Conservation (phyloP, 139 green algal genomes). For the Raphidocelis subcapitata region DNA sequence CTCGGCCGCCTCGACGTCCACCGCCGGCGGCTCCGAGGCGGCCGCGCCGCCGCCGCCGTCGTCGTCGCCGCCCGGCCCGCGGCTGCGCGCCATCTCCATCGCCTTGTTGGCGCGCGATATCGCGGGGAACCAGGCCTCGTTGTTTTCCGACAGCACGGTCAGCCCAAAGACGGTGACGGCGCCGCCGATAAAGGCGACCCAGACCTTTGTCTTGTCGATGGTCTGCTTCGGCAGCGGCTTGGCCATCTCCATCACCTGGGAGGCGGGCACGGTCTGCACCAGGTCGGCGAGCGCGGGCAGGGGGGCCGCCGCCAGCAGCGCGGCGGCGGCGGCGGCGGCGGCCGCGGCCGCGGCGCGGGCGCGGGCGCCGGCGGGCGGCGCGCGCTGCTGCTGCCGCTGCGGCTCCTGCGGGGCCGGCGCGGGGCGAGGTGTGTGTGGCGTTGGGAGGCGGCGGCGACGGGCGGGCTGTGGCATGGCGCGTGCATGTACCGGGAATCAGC, state of each 20-base stretch:
- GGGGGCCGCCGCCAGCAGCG: too few relatives aligned
- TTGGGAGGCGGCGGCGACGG: neutral
- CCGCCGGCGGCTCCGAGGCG: neutral
- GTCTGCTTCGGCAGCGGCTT: conserved; percentile 62
- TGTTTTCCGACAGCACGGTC: conserved; percentile 74
- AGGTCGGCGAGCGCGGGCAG: neutral
- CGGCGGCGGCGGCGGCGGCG: too few relatives aligned
- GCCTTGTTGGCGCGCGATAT: conserved; percentile 75
- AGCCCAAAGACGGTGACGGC: conserved; percentile 62
- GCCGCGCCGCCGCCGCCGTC: neutral
- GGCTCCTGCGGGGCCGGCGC: conserved; percentile 2
- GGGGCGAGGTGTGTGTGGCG: neutral
- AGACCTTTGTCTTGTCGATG: conserved; percentile 71
- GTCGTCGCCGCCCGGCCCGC: neutral
- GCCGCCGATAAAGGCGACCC: conserved; percentile 63
- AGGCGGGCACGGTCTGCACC: conserved; percentile 54
- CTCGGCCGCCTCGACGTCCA: conserved; percentile 22
- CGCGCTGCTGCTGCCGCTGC: neutral
- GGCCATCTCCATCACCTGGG: conserved; percentile 44
- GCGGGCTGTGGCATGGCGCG: too few relatives aligned
- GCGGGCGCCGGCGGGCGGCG: neutral
- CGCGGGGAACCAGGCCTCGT: conserved; percentile 68
- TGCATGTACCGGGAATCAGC: too few relatives aligned
- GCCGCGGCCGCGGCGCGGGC: too few relatives aligned
- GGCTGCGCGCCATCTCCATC: conserved; percentile 34